These are phyloP conservation scores for Hirsutella minnesotensis DNA, from an alignment of 2,329 filamentous ascomycete species.

Conservation along the genomic window DNA sequence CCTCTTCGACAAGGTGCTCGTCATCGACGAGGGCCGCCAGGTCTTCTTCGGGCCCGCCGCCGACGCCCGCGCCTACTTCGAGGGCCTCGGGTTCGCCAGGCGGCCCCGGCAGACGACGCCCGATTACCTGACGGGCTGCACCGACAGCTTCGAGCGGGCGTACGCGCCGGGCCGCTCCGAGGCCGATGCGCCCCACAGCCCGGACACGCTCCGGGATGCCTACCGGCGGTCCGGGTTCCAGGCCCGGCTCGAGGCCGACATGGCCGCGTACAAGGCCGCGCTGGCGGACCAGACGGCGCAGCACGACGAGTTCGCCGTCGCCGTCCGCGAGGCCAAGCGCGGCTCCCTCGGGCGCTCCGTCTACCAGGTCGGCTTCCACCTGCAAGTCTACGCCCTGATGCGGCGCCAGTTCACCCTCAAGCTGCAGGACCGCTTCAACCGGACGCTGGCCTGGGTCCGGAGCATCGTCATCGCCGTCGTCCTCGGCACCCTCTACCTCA, in stretches of 20 bases:
- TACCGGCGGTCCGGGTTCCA: constrained; percentile 55
- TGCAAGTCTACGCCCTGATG: constrained; percentile 74
- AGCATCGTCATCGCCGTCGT: constrained; percentile 65
- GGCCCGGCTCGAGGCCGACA: constrained; percentile 48
- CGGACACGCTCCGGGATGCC: constrained; percentile 55
- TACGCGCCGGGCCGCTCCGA: constrained; percentile 57
- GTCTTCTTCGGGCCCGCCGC: constrained; percentile 62
- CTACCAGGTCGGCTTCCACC: constrained; percentile 72
- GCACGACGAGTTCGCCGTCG: constrained; percentile 64
- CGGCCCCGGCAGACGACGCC: constrained; percentile 70
- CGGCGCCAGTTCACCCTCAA: constrained; percentile 77
- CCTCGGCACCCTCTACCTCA: constrained; percentile 66
- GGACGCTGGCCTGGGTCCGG: constrained; percentile 58
- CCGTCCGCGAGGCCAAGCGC: constrained; percentile 69
- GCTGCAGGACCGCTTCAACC: constrained; percentile 72
- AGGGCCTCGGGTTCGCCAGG: constrained; percentile 61
- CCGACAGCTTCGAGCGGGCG: constrained; percentile 71
- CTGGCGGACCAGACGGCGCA: constrained; percentile 53
- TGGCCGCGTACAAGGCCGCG: constrained; percentile 53
- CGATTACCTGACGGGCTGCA: constrained; percentile 73
- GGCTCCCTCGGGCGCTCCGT: constrained; percentile 63
- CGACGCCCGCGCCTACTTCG: constrained; percentile 63
- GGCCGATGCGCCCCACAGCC: constrained; percentile 55
- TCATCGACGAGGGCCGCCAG: constrained; percentile 64
- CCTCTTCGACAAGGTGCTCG: constrained; percentile 74